Conservation (phyloP, 352 stramenopile species). For the Pythium pyrilobum region DNA sequence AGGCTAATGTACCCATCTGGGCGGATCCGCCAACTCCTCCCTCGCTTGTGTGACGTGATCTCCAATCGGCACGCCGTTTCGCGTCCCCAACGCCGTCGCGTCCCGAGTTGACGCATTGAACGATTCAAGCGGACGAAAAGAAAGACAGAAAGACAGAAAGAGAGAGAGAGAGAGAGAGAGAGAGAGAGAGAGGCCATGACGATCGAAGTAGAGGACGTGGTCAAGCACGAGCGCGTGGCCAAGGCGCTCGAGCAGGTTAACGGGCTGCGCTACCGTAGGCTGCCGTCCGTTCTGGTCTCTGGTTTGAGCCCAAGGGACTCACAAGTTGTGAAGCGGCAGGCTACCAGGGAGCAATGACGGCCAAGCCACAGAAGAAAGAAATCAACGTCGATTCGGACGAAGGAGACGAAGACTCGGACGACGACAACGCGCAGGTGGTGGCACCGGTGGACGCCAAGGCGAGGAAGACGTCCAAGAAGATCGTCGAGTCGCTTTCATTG, state of each 20-base stretch:
- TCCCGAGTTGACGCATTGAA: too few species aligned
- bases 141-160: background rate
- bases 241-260: slow-evolving; percentile 72
- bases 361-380: slow-evolving; percentile 17
- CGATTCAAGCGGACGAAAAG: too few species aligned
- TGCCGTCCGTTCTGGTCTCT: too few species aligned
- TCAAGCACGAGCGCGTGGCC: slow-evolving; percentile 54
- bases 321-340: slow-evolving; percentile 20
- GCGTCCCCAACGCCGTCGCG: too few species aligned
- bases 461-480: slow-evolving; percentile 1
- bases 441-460: background rate
- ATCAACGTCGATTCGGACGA: slow-evolving; percentile 32
- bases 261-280: slow-evolving; percentile 55
- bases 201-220: slow-evolving; percentile 16
- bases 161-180: background rate
- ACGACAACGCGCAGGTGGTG: background rate
- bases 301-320: background rate
- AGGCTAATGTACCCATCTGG: slow-evolving; percentile 9
- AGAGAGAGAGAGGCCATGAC: background rate
- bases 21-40: too few species aligned
- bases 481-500: slow-evolving; percentile 26
- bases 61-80: background rate
- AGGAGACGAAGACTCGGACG: background rate
- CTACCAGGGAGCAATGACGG: slow-evolving; percentile 31
- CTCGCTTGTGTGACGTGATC: too few species aligned